phyloP scores from a whole-genome alignment of 306 rosid species.

The Argentina anserina region DNA sequence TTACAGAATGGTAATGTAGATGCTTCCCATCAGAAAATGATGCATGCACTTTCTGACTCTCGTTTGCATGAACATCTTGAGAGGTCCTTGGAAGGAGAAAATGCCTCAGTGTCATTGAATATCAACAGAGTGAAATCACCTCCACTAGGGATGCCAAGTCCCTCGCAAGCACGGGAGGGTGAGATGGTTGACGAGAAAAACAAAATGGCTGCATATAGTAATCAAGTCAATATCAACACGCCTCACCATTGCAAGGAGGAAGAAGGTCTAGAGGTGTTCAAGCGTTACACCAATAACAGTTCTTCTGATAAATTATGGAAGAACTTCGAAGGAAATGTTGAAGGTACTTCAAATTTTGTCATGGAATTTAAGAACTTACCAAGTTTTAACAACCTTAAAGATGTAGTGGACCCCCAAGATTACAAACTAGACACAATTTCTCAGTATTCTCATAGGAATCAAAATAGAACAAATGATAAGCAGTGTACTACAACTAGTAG shows the following conservation, averaged over 20 bases:
- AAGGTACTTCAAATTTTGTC: slow-evolving; percentile 24
- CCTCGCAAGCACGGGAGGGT: slow-evolving; percentile 36
- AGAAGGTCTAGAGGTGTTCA: slow-evolving; percentile 31
- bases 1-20: slow-evolving; percentile 35
- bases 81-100: slow-evolving; percentile 26
- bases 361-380: slow-evolving; percentile 25
- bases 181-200: slow-evolving; percentile 30
- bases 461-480: slow-evolving; percentile 30
- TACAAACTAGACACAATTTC: slow-evolving; percentile 27
- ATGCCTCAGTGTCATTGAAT: slow-evolving; percentile 16
- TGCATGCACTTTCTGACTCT: slow-evolving; percentile 54
- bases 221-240: slow-evolving; percentile 24
- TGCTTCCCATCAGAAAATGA: slow-evolving; percentile 36
- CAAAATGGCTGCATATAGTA: slow-evolving; percentile 23
- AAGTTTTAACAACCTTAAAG: slow-evolving; percentile 32
- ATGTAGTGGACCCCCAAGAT: slow-evolving; percentile 17
- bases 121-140: slow-evolving; percentile 33
- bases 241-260: slow-evolving; percentile 25
- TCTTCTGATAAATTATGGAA: slow-evolving; percentile 23
- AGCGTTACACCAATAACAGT: slow-evolving; percentile 16
- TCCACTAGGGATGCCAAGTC: slow-evolving; percentile 34
- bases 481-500: slow-evolving; percentile 27
- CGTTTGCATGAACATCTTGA: slow-evolving; percentile 42
- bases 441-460: slow-evolving; percentile 39
- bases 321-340: slow-evolving; percentile 21